Percentiles rank a stretch among this genome's conserved stretches.
These are phyloP conservation scores for Ogataea hybrid DNA, from an alignment of 1,139 yeast species.

Conservation along the genomic window DNA sequence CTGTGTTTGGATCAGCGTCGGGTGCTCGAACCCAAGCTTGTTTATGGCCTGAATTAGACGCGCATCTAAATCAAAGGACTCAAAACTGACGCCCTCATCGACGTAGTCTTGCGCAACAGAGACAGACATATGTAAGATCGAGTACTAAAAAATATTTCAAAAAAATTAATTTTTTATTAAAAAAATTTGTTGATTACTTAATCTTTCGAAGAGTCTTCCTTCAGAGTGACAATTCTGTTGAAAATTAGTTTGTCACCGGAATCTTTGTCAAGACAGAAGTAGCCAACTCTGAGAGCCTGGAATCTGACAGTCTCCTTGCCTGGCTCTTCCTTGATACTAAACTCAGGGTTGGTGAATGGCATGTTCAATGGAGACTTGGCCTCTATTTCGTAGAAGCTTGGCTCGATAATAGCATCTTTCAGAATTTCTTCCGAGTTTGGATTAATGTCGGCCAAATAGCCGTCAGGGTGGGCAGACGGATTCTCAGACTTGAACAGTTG, in stretches of 20 bases:
- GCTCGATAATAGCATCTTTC: slow-evolving; percentile 71
- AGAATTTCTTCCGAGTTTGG: slow-evolving; percentile 71
- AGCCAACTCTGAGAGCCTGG: slow-evolving; percentile 97
- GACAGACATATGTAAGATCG: slow-evolving; percentile 10
- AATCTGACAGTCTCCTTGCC: slow-evolving; percentile 84
- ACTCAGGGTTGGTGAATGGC: slow-evolving; percentile 58
- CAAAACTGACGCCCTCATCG: slow-evolving; percentile 72
- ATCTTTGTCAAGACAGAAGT: slow-evolving; percentile 89
- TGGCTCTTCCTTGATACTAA: slow-evolving; percentile 61
- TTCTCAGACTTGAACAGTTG: slow-evolving; percentile 89
- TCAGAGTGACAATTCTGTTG: slow-evolving; percentile 87
- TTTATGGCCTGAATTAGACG: slow-evolving; percentile 82
- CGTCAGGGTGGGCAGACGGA: slow-evolving; percentile 86
- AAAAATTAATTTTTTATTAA: slow-evolving; percentile 3
- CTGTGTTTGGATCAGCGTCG: slow-evolving; percentile 86
- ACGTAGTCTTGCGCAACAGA: slow-evolving; percentile 63
- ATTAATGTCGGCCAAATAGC: slow-evolving; percentile 81
- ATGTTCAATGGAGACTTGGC: slow-evolving; percentile 75
- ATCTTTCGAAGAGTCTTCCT: slow-evolving; percentile 61
- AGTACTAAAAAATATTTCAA: slow-evolving; percentile 7
- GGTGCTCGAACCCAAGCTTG: slow-evolving; percentile 76
- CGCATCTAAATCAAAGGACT: slow-evolving; percentile 70
- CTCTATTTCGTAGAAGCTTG: slow-evolving; percentile 68
- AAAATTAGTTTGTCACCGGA: slow-evolving; percentile 61
- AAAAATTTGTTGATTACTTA: slow-evolving; percentile 11